Base-by-base conservation (phyloP, 2,329 filamentous ascomycete species). In the Immersiporthe knoxdaviesiana region DNA sequence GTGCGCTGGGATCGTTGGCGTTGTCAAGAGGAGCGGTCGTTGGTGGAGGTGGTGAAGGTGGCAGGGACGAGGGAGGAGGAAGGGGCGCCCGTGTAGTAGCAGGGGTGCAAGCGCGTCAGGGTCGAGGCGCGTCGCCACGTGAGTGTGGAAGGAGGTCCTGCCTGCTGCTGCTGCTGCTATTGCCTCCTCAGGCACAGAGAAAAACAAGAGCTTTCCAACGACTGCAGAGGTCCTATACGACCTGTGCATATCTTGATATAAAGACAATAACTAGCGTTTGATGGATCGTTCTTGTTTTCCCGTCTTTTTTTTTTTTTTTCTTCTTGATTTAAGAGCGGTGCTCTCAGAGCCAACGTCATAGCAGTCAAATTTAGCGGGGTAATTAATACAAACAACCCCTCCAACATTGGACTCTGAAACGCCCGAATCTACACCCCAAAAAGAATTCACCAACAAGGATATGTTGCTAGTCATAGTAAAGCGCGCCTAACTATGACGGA, bases 121-220 rank as follows among this genome's bases (percentile, higher is more conserved):
- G 32, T 37, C 5, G 62, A 63, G 44, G 54, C 62, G 62, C 62
- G 62, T 30, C 50, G 41, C 62, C 44, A 63, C 62, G 62, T 63
- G 62, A 32, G 27, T 18, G 24, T 56, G 24, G 5, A 18, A 32
- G 27, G 52, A 56, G 52, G 27, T 27, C 50, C 24, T 54, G 50
- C 24, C n/a, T 54, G 50, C 24, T n/a, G 7, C n/a, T 52, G 44
- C 44, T 47, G 44, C 44, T 54, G 37, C 37, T 39, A n/a, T n/a
- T n/a, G n/a, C n/a, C n/a, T 12, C 37, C 8, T n/a, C n/a, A 24
- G 50, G 24, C 50, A 11, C 24, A 30, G 24, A 18, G 6, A 54
- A 30, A 16, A 54, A 30, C 2, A 30, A 27, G 12, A 27, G 12
- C 50, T 27, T 27, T 6, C n/a, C 50, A 30, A 27, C n/a, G 50